phyloP scores from a whole-genome alignment of 1,284 basidiomycete species.

The Chalciporus sp. region DNA sequence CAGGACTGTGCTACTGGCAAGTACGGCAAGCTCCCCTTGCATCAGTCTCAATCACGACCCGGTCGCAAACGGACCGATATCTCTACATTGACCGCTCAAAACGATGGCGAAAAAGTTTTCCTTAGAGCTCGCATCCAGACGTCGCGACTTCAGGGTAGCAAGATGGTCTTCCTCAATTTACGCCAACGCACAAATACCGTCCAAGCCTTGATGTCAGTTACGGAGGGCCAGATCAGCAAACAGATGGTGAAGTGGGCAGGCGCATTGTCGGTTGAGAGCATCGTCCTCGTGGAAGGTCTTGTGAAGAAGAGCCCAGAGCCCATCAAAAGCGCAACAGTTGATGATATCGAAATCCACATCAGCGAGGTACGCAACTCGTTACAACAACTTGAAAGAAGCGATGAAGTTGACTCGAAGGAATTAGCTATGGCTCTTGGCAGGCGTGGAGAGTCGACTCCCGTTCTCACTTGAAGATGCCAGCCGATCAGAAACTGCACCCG shows the following conservation, averaged over 20 bases:
- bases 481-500: conserved; percentile 79
- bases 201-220: conserved; percentile 82
- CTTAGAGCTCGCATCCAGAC: conserved; percentile 93
- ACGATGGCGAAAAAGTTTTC: conserved; percentile 79
- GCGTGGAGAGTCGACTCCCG: conserved; percentile 79
- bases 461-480: conserved; percentile 95
- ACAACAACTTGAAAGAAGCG: neutral
- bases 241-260: conserved; percentile 98
- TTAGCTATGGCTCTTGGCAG: conserved; percentile 81
- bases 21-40: conserved; percentile 90
- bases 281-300: conserved; percentile 86
- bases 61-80: conserved; percentile 61
- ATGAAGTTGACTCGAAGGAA: conserved; percentile 5
- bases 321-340: conserved; percentile 89
- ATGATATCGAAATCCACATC: conserved; percentile 89
- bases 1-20: conserved; percentile 85
- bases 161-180: conserved; percentile 94
- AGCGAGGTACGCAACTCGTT: conserved; percentile 57
- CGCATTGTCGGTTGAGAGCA: conserved; percentile 81
- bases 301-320: conserved; percentile 85
- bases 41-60: conserved; percentile 84
- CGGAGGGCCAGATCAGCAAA: conserved; percentile 87
- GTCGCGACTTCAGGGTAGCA: conserved; percentile 87
- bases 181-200: conserved; percentile 90
- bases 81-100: conserved; percentile 63